phyloP scores from a whole-genome alignment of 2,329 filamentous ascomycete genomes.

The Colletotrichum truncatum region DNA sequence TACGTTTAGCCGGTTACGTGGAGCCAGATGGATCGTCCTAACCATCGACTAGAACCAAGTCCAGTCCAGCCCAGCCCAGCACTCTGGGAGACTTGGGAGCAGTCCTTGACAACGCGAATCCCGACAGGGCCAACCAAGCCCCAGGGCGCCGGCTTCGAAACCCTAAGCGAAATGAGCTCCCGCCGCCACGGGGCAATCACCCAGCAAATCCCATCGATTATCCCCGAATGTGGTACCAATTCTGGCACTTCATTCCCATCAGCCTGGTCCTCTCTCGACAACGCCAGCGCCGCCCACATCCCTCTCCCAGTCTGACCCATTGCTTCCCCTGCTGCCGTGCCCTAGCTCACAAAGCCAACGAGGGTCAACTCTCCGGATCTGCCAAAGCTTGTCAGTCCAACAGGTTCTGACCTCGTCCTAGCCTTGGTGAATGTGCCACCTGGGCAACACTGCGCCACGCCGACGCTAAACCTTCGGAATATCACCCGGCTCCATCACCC shows the following conservation, averaged over 20 bases:
- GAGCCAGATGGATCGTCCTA: constrained; percentile 15
- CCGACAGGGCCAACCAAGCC: constrained; percentile 8
- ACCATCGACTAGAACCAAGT: constrained; percentile 2
- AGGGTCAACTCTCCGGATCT: constrained; percentile 20
- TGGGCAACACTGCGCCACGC: constrained; percentile 24
- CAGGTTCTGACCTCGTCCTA: background rate
- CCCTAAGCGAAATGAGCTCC: constrained; percentile 33
- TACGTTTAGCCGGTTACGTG: constrained; percentile 25
- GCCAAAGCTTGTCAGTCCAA: constrained; percentile 14
- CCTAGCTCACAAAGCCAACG: background rate
- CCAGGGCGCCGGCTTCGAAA: constrained; percentile 25
- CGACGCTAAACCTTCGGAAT: constrained; percentile 21
- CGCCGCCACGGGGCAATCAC: constrained; percentile 24
- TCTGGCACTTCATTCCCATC: constrained; percentile 4
- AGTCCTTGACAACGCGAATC: constrained; percentile 15
- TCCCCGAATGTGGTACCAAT: constrained; percentile 11
- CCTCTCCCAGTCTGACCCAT: background rate
- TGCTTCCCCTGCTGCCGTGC: background rate
- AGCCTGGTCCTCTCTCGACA: constrained; percentile 6
- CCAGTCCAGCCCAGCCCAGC: constrained; percentile 12
- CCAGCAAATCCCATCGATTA: constrained; percentile 19
- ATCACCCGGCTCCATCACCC: constrained; percentile 14
- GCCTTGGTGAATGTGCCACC: constrained; percentile 6
- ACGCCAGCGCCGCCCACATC: constrained; percentile 24
- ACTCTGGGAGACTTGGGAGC: background rate